Evolutionary conservation across 1,284 basidiomycete genomes (phyloP), one percentile per base, ranked within the genome.

Genomic region (Xerocomus amazonicus): DNA sequence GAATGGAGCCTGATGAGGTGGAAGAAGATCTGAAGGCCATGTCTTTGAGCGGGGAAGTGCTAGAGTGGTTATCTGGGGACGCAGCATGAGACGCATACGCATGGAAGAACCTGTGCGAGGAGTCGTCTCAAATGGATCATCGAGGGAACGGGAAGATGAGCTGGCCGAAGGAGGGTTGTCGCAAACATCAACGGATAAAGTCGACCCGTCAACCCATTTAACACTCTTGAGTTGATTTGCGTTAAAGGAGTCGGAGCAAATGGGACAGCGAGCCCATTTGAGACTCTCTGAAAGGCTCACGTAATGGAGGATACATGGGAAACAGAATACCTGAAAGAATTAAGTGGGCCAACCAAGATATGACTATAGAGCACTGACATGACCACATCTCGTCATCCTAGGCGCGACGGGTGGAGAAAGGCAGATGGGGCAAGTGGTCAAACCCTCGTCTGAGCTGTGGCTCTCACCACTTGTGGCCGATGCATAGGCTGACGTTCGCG

Each of bases 321-420:
- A 93, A 69, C 92, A 94, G 68, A 84, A 95, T 41, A 92, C 83
- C 89, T 92, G 59, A 42, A 33, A 28, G 23, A 14, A 31, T 47
- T 56, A 53, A 59, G 56, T 51, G 42, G 45, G 37, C 35, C 45
- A 48, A 50, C 46, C 37, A 51, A 29, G 54, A 56, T 14, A 58
- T 35, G 45, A 48, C 28, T 46, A 46, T 45, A 28, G 54, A 47
- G 19, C 3, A 84, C 90, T 71, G 62, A 96, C 93, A 79, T 97
- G 95, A 51, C 94, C 95, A 60, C 94, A 97, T 74, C 92, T 93
- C 42, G 94, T 97, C 91, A 98, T 98, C 42, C 97, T 79, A 14
- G 96, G 92, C 16, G 93, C 92, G 37, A 86, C 84, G 6, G 95
- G 96, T 44, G 90, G 79, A 39, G 89, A 89, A 39, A 99, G 78